These are phyloP conservation scores for Monilinia vaccinii-corymbosi DNA, from an alignment of 2,329 filamentous ascomycete genomes.

Conservation along the genomic window DNA sequence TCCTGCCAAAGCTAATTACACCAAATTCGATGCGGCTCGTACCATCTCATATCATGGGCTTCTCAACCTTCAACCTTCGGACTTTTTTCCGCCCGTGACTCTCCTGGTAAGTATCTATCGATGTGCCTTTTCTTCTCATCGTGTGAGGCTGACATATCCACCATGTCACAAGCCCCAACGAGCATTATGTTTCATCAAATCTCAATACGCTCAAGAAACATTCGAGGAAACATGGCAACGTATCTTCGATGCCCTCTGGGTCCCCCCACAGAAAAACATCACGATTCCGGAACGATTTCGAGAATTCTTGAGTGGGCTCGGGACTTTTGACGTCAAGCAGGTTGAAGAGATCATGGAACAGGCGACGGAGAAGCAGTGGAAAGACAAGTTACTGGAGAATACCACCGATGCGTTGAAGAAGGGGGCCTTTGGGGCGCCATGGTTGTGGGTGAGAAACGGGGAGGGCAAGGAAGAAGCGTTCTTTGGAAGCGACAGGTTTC, in stretches of 20 bases:
- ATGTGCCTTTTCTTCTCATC: background rate
- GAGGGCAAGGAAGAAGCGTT: constrained; percentile 56
- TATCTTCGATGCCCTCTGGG: constrained; percentile 55
- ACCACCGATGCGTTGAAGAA: constrained; percentile 53
- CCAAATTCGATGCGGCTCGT: constrained; percentile 38
- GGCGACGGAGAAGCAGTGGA: constrained; percentile 39
- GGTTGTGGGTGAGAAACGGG: constrained; percentile 57
- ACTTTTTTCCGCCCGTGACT: constrained; percentile 46
- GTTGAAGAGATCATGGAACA: constrained; percentile 47
- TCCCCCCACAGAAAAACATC: constrained; percentile 48
- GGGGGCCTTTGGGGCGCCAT: constrained; percentile 70
- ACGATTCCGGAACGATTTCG: constrained; percentile 46
- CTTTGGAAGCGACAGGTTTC: constrained; percentile 68
- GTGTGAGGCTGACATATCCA: background rate
- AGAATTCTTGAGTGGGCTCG: constrained; percentile 31
- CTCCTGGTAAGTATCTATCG: constrained; percentile 33
- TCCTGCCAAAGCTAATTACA: constrained; percentile 56
- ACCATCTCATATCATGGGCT: constrained; percentile 43
- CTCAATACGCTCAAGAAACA: constrained; percentile 37
- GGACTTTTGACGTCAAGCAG: constrained; percentile 40
- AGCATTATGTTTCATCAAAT: constrained; percentile 57
- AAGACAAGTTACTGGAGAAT: constrained; percentile 44
- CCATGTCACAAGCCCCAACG: constrained; percentile 47
- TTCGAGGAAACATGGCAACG: constrained; percentile 46
- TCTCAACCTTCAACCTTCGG: constrained; percentile 34